phyloP scores from a whole-genome alignment of 2,329 filamentous ascomycete species.

The Sphaceloma murrayae region DNA sequence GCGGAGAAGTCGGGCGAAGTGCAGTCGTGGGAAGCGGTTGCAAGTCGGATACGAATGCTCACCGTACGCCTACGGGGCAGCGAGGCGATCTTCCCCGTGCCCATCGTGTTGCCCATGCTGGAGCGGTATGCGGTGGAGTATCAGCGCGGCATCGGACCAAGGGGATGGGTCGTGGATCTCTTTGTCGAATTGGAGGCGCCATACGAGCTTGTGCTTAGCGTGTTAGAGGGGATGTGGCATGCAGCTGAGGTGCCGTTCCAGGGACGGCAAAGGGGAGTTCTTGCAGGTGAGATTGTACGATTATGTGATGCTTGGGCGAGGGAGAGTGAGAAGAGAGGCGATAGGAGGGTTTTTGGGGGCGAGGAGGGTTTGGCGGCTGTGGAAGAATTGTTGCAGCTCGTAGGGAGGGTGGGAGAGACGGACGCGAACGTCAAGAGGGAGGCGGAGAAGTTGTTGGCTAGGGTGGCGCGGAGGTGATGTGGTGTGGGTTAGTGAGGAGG shows the following conservation, averaged over 20 bases:
- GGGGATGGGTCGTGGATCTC: constrained; percentile 55
- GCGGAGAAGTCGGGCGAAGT: constrained; percentile 39
- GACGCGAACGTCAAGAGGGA: constrained; percentile 20
- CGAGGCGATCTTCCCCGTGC: constrained; percentile 28
- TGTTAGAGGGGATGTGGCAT: constrained; percentile 59
- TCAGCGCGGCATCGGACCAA: constrained; percentile 38
- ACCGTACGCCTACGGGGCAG: constrained; percentile 40
- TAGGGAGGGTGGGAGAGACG: constrained; percentile 23
- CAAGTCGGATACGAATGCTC: constrained; percentile 49
- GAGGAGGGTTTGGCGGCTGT: constrained; percentile 46
- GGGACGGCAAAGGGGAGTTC: constrained; percentile 45
- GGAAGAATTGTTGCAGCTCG: constrained; percentile 23
- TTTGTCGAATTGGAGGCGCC: constrained; percentile 55
- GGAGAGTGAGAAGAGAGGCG: constrained; percentile 45
- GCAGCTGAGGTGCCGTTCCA: constrained; percentile 56
- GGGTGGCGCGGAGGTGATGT: constrained; percentile 13
- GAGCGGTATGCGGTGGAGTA: constrained; percentile 44
- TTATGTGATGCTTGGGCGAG: constrained; percentile 52
- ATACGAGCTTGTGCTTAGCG: constrained; percentile 51
- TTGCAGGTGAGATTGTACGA: constrained; percentile 55
- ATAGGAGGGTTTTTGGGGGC: constrained; percentile 48
- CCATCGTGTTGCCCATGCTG: constrained; percentile 45
- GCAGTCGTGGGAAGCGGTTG: constrained; percentile 61
- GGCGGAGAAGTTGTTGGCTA: constrained; percentile 20
- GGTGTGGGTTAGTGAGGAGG: too few species aligned